These are phyloP conservation scores for Hymenoscyphus infarciens DNA, from an alignment of 2,329 filamentous ascomycete species.

Conservation along the genomic window DNA sequence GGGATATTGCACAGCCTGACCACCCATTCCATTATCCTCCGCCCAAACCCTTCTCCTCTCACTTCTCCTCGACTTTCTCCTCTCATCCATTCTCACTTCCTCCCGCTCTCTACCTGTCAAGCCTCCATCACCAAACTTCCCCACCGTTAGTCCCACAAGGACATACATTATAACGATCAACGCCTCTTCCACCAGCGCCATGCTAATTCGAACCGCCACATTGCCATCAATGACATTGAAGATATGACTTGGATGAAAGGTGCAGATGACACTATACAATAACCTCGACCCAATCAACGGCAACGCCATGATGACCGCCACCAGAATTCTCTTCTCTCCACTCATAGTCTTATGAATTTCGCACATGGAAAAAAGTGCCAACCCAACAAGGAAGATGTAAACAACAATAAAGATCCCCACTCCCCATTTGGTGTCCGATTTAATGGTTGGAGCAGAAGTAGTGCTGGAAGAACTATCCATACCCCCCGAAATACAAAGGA, in stretches of 20 bases:
- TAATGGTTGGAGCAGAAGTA: conserved; percentile 19
- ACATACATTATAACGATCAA: conserved; percentile 23
- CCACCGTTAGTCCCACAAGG: conserved; percentile 12
- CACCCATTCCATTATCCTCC: background rate
- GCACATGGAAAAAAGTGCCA: conserved; percentile 27
- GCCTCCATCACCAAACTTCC: conserved; percentile 5
- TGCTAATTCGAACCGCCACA: conserved; percentile 29
- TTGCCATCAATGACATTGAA: conserved; percentile 22
- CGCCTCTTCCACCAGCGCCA: conserved; percentile 33
- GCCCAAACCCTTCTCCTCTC: conserved; percentile 7
- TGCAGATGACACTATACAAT: conserved; percentile 33
- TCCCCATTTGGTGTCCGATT: conserved; percentile 26
- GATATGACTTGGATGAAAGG: conserved; percentile 23
- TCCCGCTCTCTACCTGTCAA: background rate
- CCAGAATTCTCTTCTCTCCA: conserved; percentile 33
- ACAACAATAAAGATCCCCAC: conserved; percentile 32
- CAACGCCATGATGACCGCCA: conserved; percentile 30
- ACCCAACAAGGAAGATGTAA: conserved; percentile 25
- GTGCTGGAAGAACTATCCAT: conserved; percentile 19
- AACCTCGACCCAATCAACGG: conserved; percentile 35
- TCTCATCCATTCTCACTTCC: background rate
- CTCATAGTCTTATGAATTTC: conserved; percentile 27
- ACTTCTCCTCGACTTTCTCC: background rate
- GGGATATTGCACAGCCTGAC: too few relatives aligned
- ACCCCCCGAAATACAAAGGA: conserved; percentile 34